Conservation (phyloP, 2,329 filamentous ascomycete genomes). For the Fusarium sacchari region DNA sequence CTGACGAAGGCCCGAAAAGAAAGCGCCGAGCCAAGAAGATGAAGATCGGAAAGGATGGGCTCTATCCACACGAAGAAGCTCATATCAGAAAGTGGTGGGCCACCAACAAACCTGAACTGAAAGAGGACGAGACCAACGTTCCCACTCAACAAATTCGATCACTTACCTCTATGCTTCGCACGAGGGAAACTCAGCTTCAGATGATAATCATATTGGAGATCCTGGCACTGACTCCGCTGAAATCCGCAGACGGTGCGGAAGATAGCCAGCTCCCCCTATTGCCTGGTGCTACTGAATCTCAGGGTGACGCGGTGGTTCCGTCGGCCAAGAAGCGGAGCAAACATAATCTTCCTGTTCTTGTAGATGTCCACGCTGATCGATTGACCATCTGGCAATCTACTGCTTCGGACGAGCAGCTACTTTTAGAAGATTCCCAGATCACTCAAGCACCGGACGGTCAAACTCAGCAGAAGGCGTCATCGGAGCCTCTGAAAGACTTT, state of each 20-base stretch:
- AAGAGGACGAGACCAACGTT: constrained; percentile 59
- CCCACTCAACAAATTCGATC: constrained; percentile 66
- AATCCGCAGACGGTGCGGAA: constrained; percentile 51
- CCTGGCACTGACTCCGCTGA: constrained; percentile 71
- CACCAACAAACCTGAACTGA: constrained; percentile 62
- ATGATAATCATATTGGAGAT: constrained; percentile 83
- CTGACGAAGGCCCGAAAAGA: constrained; percentile 57
- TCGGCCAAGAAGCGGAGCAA: constrained; percentile 66
- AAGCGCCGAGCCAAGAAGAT: constrained; percentile 70
- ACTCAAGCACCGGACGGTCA: constrained; percentile 48
- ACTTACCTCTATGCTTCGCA: constrained; percentile 72
- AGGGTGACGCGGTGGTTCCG: constrained; percentile 44
- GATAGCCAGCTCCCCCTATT: constrained; percentile 60
- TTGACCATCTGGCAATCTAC: constrained; percentile 88
- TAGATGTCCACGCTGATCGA: constrained; percentile 80
- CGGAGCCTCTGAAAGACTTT: constrained; percentile 77
- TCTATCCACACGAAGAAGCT: constrained; percentile 74
- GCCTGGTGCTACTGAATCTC: constrained; percentile 49
- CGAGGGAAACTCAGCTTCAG: constrained; percentile 82
- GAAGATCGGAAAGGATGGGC: constrained; percentile 73
- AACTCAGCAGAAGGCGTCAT: constrained; percentile 54
- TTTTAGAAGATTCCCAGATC: constrained; percentile 61
- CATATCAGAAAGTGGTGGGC: constrained; percentile 77
- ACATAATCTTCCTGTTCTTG: constrained; percentile 70
- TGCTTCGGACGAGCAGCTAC: constrained; percentile 66